These are phyloP conservation scores for Eucalyptus caleyi DNA, from an alignment of 345 rosid genomes.

Conservation along the genomic window DNA sequence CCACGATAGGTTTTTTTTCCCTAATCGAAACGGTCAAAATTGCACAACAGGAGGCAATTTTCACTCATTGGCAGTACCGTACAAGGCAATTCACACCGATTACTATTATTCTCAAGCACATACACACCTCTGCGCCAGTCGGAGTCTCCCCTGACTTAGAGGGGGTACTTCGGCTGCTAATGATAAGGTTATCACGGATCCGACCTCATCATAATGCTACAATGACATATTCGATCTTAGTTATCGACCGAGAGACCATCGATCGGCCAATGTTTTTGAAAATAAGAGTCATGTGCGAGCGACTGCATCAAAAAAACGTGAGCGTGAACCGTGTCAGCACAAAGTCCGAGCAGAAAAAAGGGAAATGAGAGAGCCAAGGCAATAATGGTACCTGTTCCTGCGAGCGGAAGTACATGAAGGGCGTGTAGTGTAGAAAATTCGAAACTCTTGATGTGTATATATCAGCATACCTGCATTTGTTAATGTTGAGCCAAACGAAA, in stretches of 20 bases:
- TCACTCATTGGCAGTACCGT: neutral
- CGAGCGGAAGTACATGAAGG: constrained; percentile 92
- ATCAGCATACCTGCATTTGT: constrained; percentile 66
- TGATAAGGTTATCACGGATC: neutral
- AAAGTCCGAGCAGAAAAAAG: neutral
- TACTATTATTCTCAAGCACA: neutral
- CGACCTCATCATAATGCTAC: neutral
- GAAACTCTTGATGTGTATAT: constrained; percentile 94
- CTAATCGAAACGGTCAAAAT: neutral
- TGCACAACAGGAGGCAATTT: neutral
- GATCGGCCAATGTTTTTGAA: constrained; percentile 13
- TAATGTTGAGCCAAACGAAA: neutral
- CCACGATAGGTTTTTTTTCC: neutral
- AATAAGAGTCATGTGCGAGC: constrained; percentile 75
- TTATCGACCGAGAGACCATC: neutral
- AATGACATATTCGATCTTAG: neutral
- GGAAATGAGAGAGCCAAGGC: neutral
- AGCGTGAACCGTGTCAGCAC: neutral
- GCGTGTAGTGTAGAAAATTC: constrained; percentile 80
- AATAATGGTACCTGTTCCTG: constrained; percentile 69
- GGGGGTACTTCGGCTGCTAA: neutral
- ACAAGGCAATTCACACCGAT: neutral
- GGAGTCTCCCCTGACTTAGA: neutral
- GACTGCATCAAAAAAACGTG: constrained; percentile 36
- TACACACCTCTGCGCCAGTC: neutral